These are phyloP conservation scores for Annona squamosa DNA, from an alignment of 164 flowering plant genomes.

Conservation along the genomic window DNA sequence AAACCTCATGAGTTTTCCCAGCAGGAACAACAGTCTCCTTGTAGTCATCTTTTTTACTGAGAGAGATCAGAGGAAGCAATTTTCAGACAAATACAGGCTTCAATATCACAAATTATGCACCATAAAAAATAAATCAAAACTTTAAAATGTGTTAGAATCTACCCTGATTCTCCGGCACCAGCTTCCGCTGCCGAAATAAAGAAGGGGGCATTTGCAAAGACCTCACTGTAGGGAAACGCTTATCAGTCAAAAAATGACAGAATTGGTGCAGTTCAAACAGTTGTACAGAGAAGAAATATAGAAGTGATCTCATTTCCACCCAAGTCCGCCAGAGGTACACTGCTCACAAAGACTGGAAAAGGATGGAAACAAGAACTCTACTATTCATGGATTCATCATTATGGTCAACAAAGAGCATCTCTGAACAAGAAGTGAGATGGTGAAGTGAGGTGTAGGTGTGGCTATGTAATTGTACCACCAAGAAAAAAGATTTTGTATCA, in stretches of 20 bases:
- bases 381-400: no score
- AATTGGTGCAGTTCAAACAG: background rate
- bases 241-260: background rate
- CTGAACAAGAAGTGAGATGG: no score
- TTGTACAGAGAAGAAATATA: background rate
- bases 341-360: no score
- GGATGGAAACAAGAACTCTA: no score
- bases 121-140: background rate
- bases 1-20: constrained; percentile 80
- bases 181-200: constrained; percentile 83
- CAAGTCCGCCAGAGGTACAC: no score
- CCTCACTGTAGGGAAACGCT: constrained; percentile 44
- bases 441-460: no score
- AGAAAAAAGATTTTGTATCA: no score
- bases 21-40: constrained; percentile 71
- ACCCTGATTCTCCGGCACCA: constrained; percentile 56
- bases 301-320: background rate
- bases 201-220: constrained; percentile 89
- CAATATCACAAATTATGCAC: background rate
- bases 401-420: no score
- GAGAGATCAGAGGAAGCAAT: constrained; percentile 3
- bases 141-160: constrained; percentile 2
- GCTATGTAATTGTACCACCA: no score
- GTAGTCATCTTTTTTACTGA: constrained; percentile 61
- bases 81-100: background rate